Evolutionary conservation across 2,329 filamentous ascomycete species (phyloP), one percentile per base, ranked within the genome.

Genomic region (Fusarium burgessii): DNA sequence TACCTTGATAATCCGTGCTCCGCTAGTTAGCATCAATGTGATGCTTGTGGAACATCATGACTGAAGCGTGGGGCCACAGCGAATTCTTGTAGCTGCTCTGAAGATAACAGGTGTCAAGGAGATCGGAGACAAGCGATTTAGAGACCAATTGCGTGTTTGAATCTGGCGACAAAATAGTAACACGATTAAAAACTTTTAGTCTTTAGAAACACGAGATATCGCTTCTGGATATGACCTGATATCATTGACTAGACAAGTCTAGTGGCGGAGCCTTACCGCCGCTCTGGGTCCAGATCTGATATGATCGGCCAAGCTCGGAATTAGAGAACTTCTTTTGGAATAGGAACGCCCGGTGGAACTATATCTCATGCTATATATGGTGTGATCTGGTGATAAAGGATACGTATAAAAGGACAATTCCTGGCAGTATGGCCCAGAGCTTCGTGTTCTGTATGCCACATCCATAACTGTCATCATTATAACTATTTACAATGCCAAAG

Each of bases 71-170:
- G 51, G 27, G 23, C 25, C 14, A 25, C 32, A 20, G 9, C 23
- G 20, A 12, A 12, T 25, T 15, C 7, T 32, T 14, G 29, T 4
- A 36, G 6, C 17, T 14, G n/a, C 8, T 6, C 12, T 17, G 14
- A 3, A 15, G 12, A 50, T n/a, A 36, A 2, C 32, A 12, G 1
- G 47, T 4, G 3, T 8, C 4, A 5, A 36, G 47, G 9, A 51
- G 20, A 51, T 13, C 47, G 47, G 47, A 36, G 32, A 38, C 32
- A 13, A 25, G 47, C 20, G 20, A 8, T 9, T 11, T 40, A 8
- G 2, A n/a, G 17, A 15, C 8, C 18, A 17, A 12, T 45, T 54
- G 27, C 77, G 87, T 88, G 84, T 68, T 70, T 38, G 41, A 10
- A 13, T 36, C 52, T 32, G 40, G n/a, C 38, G 52, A 64, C 27